Base-by-base conservation (phyloP, 2,329 filamentous ascomycete genomes). In the Plenodomus biglobosus region DNA sequence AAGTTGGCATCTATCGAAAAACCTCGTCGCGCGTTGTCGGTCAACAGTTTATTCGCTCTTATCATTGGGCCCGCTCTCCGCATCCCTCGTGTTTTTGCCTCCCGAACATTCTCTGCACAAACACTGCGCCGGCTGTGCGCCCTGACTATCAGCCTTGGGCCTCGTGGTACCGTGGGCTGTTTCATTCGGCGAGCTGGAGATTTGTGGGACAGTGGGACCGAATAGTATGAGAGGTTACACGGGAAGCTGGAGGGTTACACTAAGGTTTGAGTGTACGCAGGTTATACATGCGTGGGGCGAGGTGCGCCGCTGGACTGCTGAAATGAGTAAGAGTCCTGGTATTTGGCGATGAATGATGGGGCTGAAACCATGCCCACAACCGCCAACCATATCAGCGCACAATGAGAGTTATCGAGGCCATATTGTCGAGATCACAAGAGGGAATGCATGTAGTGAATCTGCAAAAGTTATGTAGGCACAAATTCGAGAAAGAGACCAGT, bases 401-500 rank as follows among this genome's bases (percentile, higher is more conserved):
- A 15, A 3, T 10, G 27, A 3, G 27, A 32, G 13, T 11, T 7
- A 32, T 32, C 3, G 6, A 3, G 11, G 27, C 8, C 27, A 32
- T 11, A 11, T 32, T 15, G 3, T 3, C 3, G 27, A 15, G 13
- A 32, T 15, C 13, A 6, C 27, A 15, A 32, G 5, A 10, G 10
- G 22, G 22, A 5, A 24, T 24, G 22, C 22, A 24, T 10, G n/a
- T n/a, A 24, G 10, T 24, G 22, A 24, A 24, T 5, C 10, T 24
- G 22, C 22, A 24, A 10, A 5, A 24, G 22, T 24, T 24, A 5
- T 24, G 5, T 10, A 10, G 22, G 22, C 10, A 10, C 22, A 24
- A 10, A 10, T 5, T 24, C 22, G 22, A 5, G 17, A 7, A 34
- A 39, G 38, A 51, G 38, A 34, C 45, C 38, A 52, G 53, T 51